Percentiles rank a stretch among this genome's conserved stretches.
Conservation (phyloP, 164 flowering plant genomes). For the Chimonanthus salicifolius region DNA sequence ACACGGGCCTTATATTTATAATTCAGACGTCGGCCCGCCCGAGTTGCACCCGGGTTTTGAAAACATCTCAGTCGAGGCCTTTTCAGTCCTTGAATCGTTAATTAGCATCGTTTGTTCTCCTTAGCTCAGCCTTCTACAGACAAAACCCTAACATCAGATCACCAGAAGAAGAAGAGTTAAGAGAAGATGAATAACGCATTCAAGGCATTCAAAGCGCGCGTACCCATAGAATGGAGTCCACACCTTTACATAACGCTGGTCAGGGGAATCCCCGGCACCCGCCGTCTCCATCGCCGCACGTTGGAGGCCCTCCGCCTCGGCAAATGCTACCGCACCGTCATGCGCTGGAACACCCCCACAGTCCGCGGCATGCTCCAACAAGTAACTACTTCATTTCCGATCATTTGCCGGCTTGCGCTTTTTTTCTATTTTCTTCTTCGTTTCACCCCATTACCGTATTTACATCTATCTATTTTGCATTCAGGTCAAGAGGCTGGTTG, state of each 20-base stretch:
- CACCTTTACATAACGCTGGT: conserved; percentile 73
- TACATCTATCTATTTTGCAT: not conserved
- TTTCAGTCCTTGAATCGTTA: no score
- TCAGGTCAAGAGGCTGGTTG: conserved; percentile 90
- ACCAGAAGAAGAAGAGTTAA: conserved; percentile 4
- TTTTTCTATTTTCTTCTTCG: not conserved
- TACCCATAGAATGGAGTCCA: conserved; percentile 77
- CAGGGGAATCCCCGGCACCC: conserved; percentile 87
- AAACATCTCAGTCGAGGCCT: no score
- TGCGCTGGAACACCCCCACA: conserved; percentile 84
- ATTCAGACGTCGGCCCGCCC: no score
- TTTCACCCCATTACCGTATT: not conserved
- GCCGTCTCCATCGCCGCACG: conserved; percentile 77
- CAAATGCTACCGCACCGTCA: conserved; percentile 80
- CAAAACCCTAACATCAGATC: no score
- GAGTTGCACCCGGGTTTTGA: no score
- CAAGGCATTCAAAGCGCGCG: conserved; percentile 78
- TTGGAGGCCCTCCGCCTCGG: conserved; percentile 72
- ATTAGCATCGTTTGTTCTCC: no score
- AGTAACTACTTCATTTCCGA: conserved; percentile 27
- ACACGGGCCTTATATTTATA: no score
- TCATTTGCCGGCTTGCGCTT: not conserved
- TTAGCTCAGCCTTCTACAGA: no score
- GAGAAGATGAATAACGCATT: conserved; percentile 64
- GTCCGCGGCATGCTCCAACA: conserved; percentile 92